A percentile compares a stretch with the other conserved stretches of the same genome.
Conservation (phyloP, 1,139 yeast genomes). For the Pichia sp. region DNA sequence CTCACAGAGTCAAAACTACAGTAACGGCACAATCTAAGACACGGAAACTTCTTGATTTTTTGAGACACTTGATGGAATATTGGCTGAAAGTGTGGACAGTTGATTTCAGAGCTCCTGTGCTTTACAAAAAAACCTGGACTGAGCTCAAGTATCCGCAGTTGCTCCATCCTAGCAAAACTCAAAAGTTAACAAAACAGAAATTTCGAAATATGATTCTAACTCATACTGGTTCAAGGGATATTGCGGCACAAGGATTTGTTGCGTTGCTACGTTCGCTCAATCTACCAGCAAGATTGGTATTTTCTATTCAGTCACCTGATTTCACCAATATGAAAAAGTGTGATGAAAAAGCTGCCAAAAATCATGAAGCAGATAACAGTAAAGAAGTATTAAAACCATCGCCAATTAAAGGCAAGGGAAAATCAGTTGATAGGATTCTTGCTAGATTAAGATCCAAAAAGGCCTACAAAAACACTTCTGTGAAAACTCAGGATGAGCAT, state of each 20-base stretch:
- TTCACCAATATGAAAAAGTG: slow-evolving; percentile 45
- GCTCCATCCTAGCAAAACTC: slow-evolving; percentile 3
- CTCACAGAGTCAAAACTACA: slow-evolving; percentile 16
- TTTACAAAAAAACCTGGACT: slow-evolving; percentile 56
- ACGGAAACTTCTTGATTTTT: slow-evolving; percentile 68
- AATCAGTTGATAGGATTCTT: not conserved
- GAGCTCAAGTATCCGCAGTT: slow-evolving; percentile 37
- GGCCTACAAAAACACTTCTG: slow-evolving; percentile 19
- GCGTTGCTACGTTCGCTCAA: slow-evolving; percentile 68
- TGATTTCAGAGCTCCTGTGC: slow-evolving; percentile 32
- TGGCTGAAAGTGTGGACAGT: slow-evolving; percentile 60
- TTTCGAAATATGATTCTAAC: slow-evolving; percentile 42
- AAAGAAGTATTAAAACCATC: slow-evolving; percentile 4
- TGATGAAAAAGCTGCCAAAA: slow-evolving; percentile 12
- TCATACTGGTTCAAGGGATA: slow-evolving; percentile 68
- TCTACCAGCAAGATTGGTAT: slow-evolving; percentile 67
- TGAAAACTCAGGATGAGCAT: slow-evolving; percentile 16
- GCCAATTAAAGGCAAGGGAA: not conserved
- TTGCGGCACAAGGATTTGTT: slow-evolving; percentile 86
- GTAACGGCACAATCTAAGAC: slow-evolving; percentile 47
- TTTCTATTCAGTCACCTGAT: slow-evolving; percentile 88
- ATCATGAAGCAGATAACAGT: not conserved
- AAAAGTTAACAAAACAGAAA: slow-evolving; percentile 30
- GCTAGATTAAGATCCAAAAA: slow-evolving; percentile 15
- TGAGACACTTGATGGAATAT: slow-evolving; percentile 55